Conservation (phyloP, 768 basidiomycete genomes). For the Chalciporus sphaerocephalus region DNA sequence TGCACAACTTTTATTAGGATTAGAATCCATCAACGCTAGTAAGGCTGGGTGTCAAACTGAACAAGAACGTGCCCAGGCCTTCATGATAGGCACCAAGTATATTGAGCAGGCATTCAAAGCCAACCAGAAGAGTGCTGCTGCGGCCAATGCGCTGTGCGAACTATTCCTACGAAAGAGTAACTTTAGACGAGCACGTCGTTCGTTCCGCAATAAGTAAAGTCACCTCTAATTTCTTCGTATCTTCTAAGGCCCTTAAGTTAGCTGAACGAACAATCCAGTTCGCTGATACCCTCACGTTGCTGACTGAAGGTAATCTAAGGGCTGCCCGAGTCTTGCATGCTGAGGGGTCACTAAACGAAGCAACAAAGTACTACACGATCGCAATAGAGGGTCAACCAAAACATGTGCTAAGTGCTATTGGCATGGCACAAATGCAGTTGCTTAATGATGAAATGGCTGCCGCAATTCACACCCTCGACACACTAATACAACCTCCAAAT, state of each 20-base stretch:
- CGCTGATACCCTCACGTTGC: constrained; percentile 78
- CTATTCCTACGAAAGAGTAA: constrained; percentile 72
- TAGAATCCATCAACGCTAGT: constrained; percentile 83
- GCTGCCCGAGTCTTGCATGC: constrained; percentile 80
- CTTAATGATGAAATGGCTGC: constrained; percentile 77
- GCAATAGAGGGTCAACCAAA: constrained; percentile 69
- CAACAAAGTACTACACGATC: constrained; percentile 63
- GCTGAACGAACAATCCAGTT: constrained; percentile 94
- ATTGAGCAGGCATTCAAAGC: constrained; percentile 78
- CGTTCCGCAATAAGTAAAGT: background rate
- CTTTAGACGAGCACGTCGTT: constrained; percentile 48
- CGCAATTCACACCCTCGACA: constrained; percentile 82
- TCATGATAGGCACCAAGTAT: constrained; percentile 61
- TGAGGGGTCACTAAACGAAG: constrained; percentile 58
- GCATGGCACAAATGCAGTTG: constrained; percentile 84
- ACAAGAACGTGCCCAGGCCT: constrained; percentile 56
- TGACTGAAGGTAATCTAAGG: constrained; percentile 82
- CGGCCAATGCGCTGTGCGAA: constrained; percentile 80
- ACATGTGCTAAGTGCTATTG: constrained; percentile 75
- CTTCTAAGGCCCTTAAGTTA: constrained; percentile 84
- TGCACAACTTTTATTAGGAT: constrained; percentile 75
- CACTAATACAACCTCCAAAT: constrained; percentile 62
- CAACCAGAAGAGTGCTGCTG: constrained; percentile 68
- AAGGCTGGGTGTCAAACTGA: constrained; percentile 64
- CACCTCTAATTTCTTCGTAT: too few relatives aligned